Evolutionary conservation across 1,284 basidiomycete species (phyloP), one percentile per base, ranked within the genome.

Genomic region (Leccinum angustisporum): DNA sequence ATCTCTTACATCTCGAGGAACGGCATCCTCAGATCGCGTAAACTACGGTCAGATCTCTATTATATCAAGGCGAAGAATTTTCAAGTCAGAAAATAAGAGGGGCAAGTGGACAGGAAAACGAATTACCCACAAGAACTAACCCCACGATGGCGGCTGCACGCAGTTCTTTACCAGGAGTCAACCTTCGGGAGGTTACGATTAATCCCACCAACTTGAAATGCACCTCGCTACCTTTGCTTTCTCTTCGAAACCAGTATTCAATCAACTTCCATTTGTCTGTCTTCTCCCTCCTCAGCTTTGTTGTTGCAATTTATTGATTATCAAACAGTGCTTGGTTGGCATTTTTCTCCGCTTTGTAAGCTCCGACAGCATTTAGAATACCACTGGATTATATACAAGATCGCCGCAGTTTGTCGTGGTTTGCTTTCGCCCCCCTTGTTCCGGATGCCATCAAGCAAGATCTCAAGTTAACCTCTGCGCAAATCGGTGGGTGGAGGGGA

Each of bases 381-480:
- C 8, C 21, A 1, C n/a, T 33, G 30, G n/a, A 14, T 13, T n/a
- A 30, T 33, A n/a, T 53, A 27, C 70, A 62, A 69, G 71, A 55
- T 9, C 70, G 74, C 13, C 5, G 13, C 46, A 78, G 77, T 65
- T 70, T 86, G 21, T 82, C 84, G 14, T 89, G 87, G 87, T 89
- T 88, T 63, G 86, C 86, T 0, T 87, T 88, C 68, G 78, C 85
- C 16, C 86, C 86, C 0, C 78, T 89, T 10, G 80, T 86, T 52
- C 82, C 86, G 0, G 84, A 86, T 46, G 84, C 81, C 5, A 86
- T 89, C 71, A 83, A 81, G 63, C 66, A 68, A 6, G 87, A 89
- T 68, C 78, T 89, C 58, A 72, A 80, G 1, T 72, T 88, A 16
- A 81, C 83, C 3, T 63, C 75, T 14, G 74, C 71, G 3, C 76